Percentiles rank a stretch among this genome's conserved stretches.
Evolutionary conservation across 192 early-diverging fungal species (phyloP).

Genomic region (Mortierella antarctica): DNA sequence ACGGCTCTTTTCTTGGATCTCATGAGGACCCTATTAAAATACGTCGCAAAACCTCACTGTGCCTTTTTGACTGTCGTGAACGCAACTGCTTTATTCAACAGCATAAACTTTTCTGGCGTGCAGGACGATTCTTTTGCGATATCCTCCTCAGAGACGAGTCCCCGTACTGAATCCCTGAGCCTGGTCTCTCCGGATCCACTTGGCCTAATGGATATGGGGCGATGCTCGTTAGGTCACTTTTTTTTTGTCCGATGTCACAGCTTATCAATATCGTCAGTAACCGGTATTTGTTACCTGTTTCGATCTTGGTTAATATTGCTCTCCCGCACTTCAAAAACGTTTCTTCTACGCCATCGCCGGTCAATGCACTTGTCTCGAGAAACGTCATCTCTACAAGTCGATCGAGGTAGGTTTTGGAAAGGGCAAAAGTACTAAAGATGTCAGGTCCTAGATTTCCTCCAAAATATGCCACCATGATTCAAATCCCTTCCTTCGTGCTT

Average conservation of each 20-base stretch:
- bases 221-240: not conserved
- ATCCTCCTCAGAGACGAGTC: slow-evolving; percentile 64
- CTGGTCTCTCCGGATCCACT: slow-evolving; percentile 64
- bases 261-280: not conserved
- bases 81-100: slow-evolving; percentile 30
- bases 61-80: not conserved
- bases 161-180: slow-evolving; percentile 64
- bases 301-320: slow-evolving; percentile 64
- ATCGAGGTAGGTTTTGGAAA: not conserved
- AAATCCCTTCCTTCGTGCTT: too few species aligned
- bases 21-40: not conserved
- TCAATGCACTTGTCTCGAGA: slow-evolving; percentile 67
- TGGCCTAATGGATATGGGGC: slow-evolving; percentile 31
- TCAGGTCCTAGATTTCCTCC: not conserved
- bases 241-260: too few species aligned
- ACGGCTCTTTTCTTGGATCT: slow-evolving; percentile 10
- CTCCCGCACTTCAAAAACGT: slow-evolving; percentile 64
- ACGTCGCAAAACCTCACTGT: not conserved
- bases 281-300: slow-evolving; percentile 51
- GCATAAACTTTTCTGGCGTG: slow-evolving; percentile 57
- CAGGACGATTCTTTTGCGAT: slow-evolving; percentile 60
- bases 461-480: not conserved
- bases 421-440: not conserved
- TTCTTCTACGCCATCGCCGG: slow-evolving; percentile 69
- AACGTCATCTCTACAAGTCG: slow-evolving; percentile 64